phyloP scores from a whole-genome alignment of 306 rosid species.

The Fragaria ananassa region DNA sequence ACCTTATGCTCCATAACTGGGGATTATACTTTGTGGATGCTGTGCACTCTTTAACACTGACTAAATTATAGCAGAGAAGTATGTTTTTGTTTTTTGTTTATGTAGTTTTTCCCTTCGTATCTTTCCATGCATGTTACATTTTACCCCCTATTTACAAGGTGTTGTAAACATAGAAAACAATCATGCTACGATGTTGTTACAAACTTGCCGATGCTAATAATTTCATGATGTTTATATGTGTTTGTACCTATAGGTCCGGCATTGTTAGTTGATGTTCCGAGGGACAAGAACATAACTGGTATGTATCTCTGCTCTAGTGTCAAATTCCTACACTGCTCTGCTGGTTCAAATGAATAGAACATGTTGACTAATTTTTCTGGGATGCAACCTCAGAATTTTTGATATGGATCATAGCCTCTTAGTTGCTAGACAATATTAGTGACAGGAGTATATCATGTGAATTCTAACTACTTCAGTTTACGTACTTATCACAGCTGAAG shows the following conservation, averaged over 20 bases:
- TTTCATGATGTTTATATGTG: not conserved
- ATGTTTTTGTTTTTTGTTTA: not conserved
- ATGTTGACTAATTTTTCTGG: not conserved
- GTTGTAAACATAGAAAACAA: not conserved
- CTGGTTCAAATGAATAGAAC: not conserved
- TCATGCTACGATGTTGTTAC: not conserved
- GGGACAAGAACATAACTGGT: constrained; percentile 85
- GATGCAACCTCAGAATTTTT: not conserved
- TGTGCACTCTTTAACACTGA: no score
- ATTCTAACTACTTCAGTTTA: not conserved
- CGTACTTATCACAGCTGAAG: constrained; percentile 57
- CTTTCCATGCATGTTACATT: not conserved
- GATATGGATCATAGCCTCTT: not conserved
- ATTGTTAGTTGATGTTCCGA: constrained; percentile 78
- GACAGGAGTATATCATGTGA: not conserved
- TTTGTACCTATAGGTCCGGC: constrained; percentile 58
- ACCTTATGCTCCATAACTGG: no score
- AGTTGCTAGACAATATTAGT: not conserved
- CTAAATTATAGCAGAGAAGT: not conserved
- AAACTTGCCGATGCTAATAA: not conserved
- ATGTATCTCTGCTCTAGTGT: constrained; percentile 18
- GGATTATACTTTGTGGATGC: no score
- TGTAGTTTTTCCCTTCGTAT: not conserved
- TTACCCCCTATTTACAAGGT: not conserved
- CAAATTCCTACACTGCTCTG: not conserved